Conservation (phyloP, 2,329 filamentous ascomycete genomes). For the Trichoderma atroviride region DNA sequence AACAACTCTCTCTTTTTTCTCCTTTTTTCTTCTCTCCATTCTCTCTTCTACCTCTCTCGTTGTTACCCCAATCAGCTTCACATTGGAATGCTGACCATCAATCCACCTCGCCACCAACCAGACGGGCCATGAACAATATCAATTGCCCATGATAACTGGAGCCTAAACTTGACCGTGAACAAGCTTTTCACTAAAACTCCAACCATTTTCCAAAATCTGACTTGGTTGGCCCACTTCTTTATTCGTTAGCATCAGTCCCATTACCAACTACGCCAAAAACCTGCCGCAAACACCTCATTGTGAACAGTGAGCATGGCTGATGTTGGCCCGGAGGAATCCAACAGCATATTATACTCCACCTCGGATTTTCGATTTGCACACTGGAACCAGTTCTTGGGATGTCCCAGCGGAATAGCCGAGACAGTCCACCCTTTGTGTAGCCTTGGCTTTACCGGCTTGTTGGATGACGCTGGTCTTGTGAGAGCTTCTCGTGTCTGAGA, state of each 20-base stretch:
- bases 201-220: too few relatives aligned
- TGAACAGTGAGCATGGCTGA: neutral
- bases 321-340: neutral
- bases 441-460: neutral
- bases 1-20: neutral
- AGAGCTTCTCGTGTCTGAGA: neutral
- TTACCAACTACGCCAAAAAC: neutral
- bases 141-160: neutral
- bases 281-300: neutral
- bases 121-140: neutral
- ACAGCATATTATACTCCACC: neutral
- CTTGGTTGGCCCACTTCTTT: neutral
- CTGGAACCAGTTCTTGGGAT: neutral
- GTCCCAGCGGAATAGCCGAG: neutral
- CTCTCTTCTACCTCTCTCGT: neutral
- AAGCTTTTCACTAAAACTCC: neutral
- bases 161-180: neutral
- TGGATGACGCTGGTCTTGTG: too few relatives aligned
- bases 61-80: neutral
- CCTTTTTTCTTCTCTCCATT: neutral
- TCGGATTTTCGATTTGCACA: neutral
- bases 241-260: neutral
- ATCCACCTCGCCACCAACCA: neutral
- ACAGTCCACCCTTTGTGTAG: neutral
- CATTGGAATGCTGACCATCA: neutral